phyloP scores from a whole-genome alignment of 306 rosid species.

The Hippophae rhamnoides region DNA sequence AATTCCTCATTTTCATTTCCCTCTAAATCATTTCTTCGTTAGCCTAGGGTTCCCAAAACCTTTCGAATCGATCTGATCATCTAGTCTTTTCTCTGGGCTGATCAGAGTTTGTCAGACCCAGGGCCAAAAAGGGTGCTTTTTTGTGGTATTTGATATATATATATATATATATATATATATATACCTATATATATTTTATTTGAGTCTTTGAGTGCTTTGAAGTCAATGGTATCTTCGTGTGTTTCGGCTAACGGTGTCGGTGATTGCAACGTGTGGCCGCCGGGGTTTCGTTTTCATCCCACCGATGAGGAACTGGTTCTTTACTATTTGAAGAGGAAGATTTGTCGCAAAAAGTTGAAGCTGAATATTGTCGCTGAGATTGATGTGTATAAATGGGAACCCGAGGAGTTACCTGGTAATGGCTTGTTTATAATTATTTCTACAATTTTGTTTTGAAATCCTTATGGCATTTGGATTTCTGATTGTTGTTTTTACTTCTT shows the following conservation, averaged over 20 bases:
- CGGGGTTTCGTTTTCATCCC: slow-evolving; percentile 92
- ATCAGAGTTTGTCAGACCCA: too few relatives aligned
- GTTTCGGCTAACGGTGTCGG: slow-evolving; percentile 26
- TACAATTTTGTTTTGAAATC: too few relatives aligned
- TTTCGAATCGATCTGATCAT: too few relatives aligned
- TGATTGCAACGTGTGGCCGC: slow-evolving; percentile 50
- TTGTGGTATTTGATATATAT: too few relatives aligned
- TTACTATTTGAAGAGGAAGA: slow-evolving; percentile 75
- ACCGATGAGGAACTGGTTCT: slow-evolving; percentile 81
- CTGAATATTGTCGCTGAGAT: slow-evolving; percentile 54
- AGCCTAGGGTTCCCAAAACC: too few relatives aligned
- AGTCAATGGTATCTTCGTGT: slow-evolving; percentile 23
- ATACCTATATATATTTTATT: background rate
- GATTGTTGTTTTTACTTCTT: too few relatives aligned
- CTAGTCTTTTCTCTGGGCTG: too few relatives aligned
- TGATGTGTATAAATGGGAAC: slow-evolving; percentile 90
- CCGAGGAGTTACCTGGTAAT: slow-evolving; percentile 90
- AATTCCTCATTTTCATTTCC: too few relatives aligned
- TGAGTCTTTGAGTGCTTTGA: slow-evolving; percentile 1
- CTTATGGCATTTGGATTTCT: background rate
- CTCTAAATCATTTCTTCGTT: too few relatives aligned
- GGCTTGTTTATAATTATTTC: background rate
- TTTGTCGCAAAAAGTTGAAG: slow-evolving; percentile 57
- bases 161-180: too few relatives aligned
- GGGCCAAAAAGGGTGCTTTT: too few relatives aligned